Evolutionary conservation across 73 alveolate genomes (phyloP).

Genomic region (Paramecium bursaria): DNA sequence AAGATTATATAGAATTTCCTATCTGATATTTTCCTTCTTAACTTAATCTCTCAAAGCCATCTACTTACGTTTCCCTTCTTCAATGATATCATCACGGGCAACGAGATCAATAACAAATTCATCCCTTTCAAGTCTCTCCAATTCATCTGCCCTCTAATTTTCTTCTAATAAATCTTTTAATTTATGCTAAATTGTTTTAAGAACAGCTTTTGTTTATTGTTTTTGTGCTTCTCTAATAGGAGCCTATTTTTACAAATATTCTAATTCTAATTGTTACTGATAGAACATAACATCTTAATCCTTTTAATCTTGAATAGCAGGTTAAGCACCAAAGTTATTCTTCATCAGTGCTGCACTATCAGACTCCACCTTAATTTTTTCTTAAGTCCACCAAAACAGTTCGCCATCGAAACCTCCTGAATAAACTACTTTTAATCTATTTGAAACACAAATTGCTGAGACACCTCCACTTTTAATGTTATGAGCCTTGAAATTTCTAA

Average conservation of each 20-base stretch:
- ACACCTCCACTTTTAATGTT: slow-evolving; percentile 90
- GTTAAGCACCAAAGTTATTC: slow-evolving; percentile 18
- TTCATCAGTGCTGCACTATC: slow-evolving; percentile 74
- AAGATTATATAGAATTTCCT: slow-evolving; percentile 76
- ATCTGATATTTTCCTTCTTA: slow-evolving; percentile 74
- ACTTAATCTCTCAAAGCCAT: slow-evolving; percentile 85
- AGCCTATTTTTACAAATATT: slow-evolving; percentile 74
- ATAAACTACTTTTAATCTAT: slow-evolving; percentile 80
- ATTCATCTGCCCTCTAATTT: slow-evolving; percentile 88
- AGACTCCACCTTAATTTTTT: slow-evolving; percentile 70
- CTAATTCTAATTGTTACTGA: slow-evolving; percentile 74
- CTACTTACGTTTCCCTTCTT: slow-evolving; percentile 83
- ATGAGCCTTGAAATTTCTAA: slow-evolving; percentile 88
- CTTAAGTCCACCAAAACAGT: slow-evolving; percentile 84
- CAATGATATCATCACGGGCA: slow-evolving; percentile 81
- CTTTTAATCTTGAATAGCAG: slow-evolving; percentile 61
- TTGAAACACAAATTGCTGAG: slow-evolving; percentile 84
- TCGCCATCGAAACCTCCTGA: slow-evolving; percentile 96
- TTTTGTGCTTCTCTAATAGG: slow-evolving; percentile 75
- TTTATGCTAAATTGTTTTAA: slow-evolving; percentile 81
- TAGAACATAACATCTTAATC: slow-evolving; percentile 69
- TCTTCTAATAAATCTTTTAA: slow-evolving; percentile 85
- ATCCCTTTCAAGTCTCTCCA: slow-evolving; percentile 91
- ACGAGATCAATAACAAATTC: slow-evolving; percentile 95
- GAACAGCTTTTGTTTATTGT: slow-evolving; percentile 81